These are phyloP conservation scores for Lecanicillium sp. DNA, from an alignment of 2,329 filamentous ascomycete genomes.

Conservation along the genomic window DNA sequence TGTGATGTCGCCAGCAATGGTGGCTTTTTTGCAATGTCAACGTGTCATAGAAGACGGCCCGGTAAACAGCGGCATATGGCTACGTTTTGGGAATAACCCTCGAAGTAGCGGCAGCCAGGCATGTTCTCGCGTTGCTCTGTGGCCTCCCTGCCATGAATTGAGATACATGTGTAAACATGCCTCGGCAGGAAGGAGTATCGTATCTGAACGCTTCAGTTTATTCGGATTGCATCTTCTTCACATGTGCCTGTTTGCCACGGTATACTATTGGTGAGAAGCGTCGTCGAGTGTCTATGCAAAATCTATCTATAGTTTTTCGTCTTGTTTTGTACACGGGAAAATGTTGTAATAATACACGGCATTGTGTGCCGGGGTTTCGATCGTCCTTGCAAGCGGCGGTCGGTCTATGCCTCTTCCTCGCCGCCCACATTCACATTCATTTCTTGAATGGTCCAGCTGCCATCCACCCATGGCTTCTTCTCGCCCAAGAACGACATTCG, in stretches of 20 bases:
- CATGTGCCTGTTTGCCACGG: background rate
- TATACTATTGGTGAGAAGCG: slow-evolving; percentile 15
- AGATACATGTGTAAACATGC: slow-evolving; percentile 7
- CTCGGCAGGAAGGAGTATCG: slow-evolving; percentile 53
- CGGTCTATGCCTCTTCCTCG: slow-evolving; percentile 16
- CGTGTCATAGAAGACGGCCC: too few species aligned
- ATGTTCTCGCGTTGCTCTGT: slow-evolving; percentile 55
- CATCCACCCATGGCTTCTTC: slow-evolving; percentile 71
- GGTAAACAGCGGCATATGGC: too few species aligned
- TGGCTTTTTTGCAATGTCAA: too few species aligned
- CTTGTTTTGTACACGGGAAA: background rate
- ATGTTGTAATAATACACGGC: slow-evolving; percentile 1
- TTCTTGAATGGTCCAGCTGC: slow-evolving; percentile 66
- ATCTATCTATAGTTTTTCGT: slow-evolving; percentile 1
- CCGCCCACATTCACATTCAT: slow-evolving; percentile 52
- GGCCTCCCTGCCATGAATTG: slow-evolving; percentile 47
- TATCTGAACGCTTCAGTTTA: slow-evolving; percentile 47
- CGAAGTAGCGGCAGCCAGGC: background rate
- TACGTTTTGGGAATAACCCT: too few species aligned
- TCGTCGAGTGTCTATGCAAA: slow-evolving; percentile 15
- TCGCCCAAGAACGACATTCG: slow-evolving; percentile 72
- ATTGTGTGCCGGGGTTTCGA: background rate
- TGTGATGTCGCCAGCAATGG: too few species aligned
- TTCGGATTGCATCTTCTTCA: background rate
- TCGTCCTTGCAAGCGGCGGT: background rate